These are phyloP conservation scores for Saururus chinensis DNA, from an alignment of 164 flowering plant species.

Conservation along the genomic window DNA sequence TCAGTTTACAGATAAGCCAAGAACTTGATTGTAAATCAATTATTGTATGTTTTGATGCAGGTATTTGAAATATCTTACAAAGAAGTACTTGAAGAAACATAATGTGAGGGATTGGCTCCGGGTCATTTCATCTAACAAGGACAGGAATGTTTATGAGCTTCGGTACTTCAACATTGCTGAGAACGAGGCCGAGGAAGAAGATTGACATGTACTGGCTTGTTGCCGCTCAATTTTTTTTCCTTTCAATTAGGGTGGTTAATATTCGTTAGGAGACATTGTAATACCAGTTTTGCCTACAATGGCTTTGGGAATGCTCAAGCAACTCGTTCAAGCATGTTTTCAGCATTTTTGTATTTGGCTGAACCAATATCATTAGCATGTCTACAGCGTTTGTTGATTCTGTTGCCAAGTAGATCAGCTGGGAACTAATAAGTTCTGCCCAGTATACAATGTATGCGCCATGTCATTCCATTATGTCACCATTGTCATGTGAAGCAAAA, in stretches of 20 bases:
- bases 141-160: conserved; percentile 52
- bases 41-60: conserved; percentile 17
- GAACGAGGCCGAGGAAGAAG: conserved; percentile 69
- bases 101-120: conserved; percentile 76
- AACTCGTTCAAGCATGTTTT: not conserved
- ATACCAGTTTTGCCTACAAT: conserved; percentile 3
- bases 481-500: too few species aligned
- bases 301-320: too few species aligned
- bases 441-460: too few species aligned
- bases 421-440: too few species aligned
- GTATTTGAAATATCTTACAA: conserved; percentile 64
- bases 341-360: not conserved
- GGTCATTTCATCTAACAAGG: conserved; percentile 69
- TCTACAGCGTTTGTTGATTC: too few species aligned
- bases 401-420: too few species aligned
- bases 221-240: not conserved
- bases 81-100: conserved; percentile 75
- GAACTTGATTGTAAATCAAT: not conserved
- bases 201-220: not conserved
- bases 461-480: too few species aligned
- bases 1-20: not conserved
- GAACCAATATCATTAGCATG: too few species aligned
- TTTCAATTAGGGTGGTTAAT: not conserved
- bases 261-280: not conserved
- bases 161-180: conserved; percentile 81